A percentile compares a stretch with the other conserved stretches of the same genome.
Evolutionary conservation across 2,329 filamentous ascomycete species (phyloP).

Genomic region (Penicillium sp.): DNA sequence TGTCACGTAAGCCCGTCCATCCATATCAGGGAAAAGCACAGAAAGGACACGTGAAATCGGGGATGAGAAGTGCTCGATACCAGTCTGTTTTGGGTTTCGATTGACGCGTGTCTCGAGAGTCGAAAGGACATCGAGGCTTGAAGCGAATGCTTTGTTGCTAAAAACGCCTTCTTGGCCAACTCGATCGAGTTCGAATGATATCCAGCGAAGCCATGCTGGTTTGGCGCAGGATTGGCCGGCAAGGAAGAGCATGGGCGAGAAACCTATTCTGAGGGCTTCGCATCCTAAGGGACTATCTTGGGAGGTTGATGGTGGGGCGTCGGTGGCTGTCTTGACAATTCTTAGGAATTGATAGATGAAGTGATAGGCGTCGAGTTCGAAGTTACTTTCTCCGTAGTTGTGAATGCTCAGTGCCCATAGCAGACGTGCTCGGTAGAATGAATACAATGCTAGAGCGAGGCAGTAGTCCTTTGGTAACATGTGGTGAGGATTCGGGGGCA

Average conservation of each 20-base stretch:
- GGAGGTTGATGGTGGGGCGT: background rate
- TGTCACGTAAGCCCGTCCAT: constrained; percentile 4
- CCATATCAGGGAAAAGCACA: constrained; percentile 5
- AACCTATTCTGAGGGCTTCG: constrained; percentile 5
- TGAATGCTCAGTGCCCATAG: constrained; percentile 6
- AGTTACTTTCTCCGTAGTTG: background rate
- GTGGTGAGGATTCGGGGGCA: background rate
- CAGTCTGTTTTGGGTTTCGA: background rate
- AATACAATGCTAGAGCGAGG: constrained; percentile 5
- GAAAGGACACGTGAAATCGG: constrained; percentile 1
- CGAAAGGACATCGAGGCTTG: constrained; percentile 5
- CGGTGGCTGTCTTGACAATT: constrained; percentile 1
- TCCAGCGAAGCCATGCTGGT: constrained; percentile 10
- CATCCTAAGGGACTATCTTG: background rate
- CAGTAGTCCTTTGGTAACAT: constrained; percentile 1
- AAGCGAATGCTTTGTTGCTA: constrained; percentile 4
- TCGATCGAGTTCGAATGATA: constrained; percentile 3
- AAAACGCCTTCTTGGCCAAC: constrained; percentile 6
- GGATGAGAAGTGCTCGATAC: background rate
- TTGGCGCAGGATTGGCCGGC: constrained; percentile 8
- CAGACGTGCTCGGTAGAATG: constrained; percentile 8
- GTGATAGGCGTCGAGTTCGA: constrained; percentile 7
- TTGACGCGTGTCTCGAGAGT: constrained; percentile 3
- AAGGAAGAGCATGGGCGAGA: constrained; percentile 11
- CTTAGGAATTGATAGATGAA: constrained; percentile 5